Percentiles rank a stretch among this genome's conserved stretches.
Conservation (phyloP, 164 flowering plant genomes). For the Macadamia integrifolia region DNA sequence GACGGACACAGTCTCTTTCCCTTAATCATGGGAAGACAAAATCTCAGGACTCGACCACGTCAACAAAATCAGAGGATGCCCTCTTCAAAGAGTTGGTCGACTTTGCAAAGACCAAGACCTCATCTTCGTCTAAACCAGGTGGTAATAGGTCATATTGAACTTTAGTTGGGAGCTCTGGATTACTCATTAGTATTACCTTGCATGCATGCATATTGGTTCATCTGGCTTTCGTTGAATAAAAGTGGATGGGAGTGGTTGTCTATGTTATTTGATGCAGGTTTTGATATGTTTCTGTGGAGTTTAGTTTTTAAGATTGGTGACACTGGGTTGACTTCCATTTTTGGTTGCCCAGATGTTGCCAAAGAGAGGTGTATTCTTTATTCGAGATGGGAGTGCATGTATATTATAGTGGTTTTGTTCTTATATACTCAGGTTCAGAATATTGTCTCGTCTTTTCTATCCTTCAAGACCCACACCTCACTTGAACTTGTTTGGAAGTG, state of each 20-base stretch:
- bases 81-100: conserved; percentile 76
- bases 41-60: conserved; percentile 29
- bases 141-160: conserved; percentile 37
- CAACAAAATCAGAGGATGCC: conserved; percentile 58
- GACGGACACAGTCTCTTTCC: conserved; percentile 61
- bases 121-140: conserved; percentile 44
- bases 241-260: conserved; percentile 12
- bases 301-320: too few relatives aligned
- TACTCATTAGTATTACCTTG: conserved; percentile 5
- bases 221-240: conserved; percentile 18
- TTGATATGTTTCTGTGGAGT: too few relatives aligned
- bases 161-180: conserved; percentile 8
- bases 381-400: not conserved
- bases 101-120: conserved; percentile 84
- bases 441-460: not conserved
- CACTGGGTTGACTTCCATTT: too few relatives aligned
- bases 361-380: too few relatives aligned
- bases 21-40: conserved; percentile 25
- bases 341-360: too few relatives aligned
- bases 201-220: conserved; percentile 7
- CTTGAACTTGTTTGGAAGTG: too few relatives aligned
- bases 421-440: not conserved
- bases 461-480: too few relatives aligned
- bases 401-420: not conserved
- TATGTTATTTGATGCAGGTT: conserved; percentile 1